Conservation (phyloP, 176 grass and related monocot species). For the Eleusine coracana region DNA sequence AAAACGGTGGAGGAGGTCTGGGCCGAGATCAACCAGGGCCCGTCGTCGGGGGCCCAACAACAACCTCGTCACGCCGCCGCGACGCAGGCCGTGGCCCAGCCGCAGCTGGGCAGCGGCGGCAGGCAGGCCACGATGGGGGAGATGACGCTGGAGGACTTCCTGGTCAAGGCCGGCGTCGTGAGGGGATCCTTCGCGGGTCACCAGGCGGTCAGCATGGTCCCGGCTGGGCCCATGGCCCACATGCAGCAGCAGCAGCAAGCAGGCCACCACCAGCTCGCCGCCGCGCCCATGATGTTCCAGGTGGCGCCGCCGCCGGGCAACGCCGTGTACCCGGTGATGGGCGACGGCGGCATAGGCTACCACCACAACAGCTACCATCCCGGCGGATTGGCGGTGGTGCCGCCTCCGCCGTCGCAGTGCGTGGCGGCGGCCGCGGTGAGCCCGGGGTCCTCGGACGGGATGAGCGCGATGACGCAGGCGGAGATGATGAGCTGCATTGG, state of each 20-base stretch:
- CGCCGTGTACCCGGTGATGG: constrained; percentile 43
- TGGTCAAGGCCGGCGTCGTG: constrained; percentile 83
- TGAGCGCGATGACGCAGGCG: constrained; percentile 52
- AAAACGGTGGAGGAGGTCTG: constrained; percentile 98
- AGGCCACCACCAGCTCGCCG: constrained; percentile 1
- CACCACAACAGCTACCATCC: constrained; percentile 41
- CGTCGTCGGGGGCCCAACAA: background rate
- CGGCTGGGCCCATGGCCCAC: constrained; percentile 26
- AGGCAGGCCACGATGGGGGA: constrained; percentile 73
- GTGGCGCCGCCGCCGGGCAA: constrained; percentile 36
- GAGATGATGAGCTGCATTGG: constrained; percentile 51
- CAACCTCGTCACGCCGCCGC: background rate
- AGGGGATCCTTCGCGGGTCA: constrained; percentile 27
- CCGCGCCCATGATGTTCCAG: constrained; percentile 37
- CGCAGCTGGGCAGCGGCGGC: background rate
- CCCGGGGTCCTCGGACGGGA: constrained; percentile 58
- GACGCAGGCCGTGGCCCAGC: constrained; percentile 29
- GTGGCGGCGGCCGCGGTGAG: constrained; percentile 31
- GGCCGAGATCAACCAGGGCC: constrained; percentile 63
- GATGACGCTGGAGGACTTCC: constrained; percentile 96
- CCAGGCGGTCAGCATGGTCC: constrained; percentile 38
- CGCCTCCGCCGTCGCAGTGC: constrained; percentile 35
- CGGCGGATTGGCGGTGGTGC: constrained; percentile 29
- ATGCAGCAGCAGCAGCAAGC: constrained; percentile 39
- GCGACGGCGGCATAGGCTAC: constrained; percentile 50